Base-by-base conservation (phyloP, 2,329 filamentous ascomycete genomes). In the Pseudogymnoascus sp. region DNA sequence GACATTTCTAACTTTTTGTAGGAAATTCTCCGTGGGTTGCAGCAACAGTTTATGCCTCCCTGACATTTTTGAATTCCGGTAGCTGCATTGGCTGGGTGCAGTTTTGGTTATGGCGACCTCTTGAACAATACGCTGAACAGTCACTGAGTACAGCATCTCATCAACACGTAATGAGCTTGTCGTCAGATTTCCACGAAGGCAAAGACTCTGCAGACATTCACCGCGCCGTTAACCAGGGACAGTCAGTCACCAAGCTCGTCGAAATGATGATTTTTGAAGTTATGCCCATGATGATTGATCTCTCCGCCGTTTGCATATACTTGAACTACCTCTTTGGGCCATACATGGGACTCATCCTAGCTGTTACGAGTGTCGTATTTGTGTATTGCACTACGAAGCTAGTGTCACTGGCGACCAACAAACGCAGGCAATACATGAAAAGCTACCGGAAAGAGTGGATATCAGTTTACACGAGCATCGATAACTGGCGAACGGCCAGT, bases 161-260 rank as follows among this genome's bases (percentile, higher is more conserved):
- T 70, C 79, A 81, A 63, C 87, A 90, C 63, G 80, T 90, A 35
- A 85, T 91, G 80, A 78, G 77, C n/a, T 77, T 90, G 0, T 87
- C 85, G 0, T 87, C 87, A 75, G 86, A 89, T 65, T 90, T 89
- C 62, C 88, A 91, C 69, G 83, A 84, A 16, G 80, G 81, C 59
- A 87, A 88, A 66, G 80, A 83, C 61, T 86, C 84, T 1, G 86
- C 84, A 1, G 83, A 88, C 65, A 77, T 90, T 0, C 83, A 86
- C 71, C 82, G 84, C 65, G 82, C 85, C 2, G 80, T 90, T n/a
- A 79, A 82, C 60, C 86, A 88, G 67, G 88, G 85, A 0, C 77
- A 80, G 41, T 80, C 84, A 1, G 75, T 90, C 11, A 82, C 83
- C 43, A 77, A 82, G 38, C 73, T 90, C 1, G 75, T 89, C 9